Percentiles rank a stretch among this genome's conserved stretches.
These are phyloP conservation scores for Moesziomyces sp. DNA, from an alignment of 1,284 basidiomycete species.

Conservation along the genomic window DNA sequence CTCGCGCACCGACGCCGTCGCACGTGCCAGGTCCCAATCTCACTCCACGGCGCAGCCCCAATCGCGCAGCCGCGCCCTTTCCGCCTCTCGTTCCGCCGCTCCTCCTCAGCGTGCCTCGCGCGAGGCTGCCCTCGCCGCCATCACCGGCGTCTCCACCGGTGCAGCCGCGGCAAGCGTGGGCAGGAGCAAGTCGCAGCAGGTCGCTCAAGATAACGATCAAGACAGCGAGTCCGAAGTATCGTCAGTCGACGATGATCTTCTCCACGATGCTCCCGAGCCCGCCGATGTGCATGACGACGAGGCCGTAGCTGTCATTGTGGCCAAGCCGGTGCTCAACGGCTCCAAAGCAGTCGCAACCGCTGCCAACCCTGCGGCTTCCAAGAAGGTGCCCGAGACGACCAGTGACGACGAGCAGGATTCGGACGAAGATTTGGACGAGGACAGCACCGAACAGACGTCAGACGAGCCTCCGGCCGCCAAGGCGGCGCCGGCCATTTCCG, in stretches of 20 bases:
- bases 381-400: conserved; percentile 22
- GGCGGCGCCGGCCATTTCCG: conserved; percentile 20
- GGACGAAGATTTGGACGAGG: conserved; percentile 23
- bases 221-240: conserved; percentile 18
- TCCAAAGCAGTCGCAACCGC: neutral
- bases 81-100: conserved; percentile 10
- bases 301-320: conserved; percentile 19
- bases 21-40: conserved; percentile 15
- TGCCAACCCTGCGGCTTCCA: neutral
- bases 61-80: conserved; percentile 7
- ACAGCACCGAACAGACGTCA: conserved; percentile 42
- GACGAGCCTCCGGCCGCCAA: conserved; percentile 22
- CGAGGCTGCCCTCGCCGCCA: conserved; percentile 42
- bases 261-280: conserved; percentile 38
- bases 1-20: conserved; percentile 26
- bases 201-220: conserved; percentile 6
- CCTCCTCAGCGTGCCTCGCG: conserved; percentile 24
- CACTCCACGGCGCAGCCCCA: conserved; percentile 5
- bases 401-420: conserved; percentile 42
- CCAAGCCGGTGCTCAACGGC: conserved; percentile 13
- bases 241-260: conserved; percentile 19
- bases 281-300: conserved; percentile 47
- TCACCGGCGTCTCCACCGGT: conserved; percentile 33
- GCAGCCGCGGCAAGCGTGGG: conserved; percentile 15
- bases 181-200: conserved; percentile 8